phyloP scores from a whole-genome alignment of 495 filamentous ascomycete species.

The Aspergillus steynii region DNA sequence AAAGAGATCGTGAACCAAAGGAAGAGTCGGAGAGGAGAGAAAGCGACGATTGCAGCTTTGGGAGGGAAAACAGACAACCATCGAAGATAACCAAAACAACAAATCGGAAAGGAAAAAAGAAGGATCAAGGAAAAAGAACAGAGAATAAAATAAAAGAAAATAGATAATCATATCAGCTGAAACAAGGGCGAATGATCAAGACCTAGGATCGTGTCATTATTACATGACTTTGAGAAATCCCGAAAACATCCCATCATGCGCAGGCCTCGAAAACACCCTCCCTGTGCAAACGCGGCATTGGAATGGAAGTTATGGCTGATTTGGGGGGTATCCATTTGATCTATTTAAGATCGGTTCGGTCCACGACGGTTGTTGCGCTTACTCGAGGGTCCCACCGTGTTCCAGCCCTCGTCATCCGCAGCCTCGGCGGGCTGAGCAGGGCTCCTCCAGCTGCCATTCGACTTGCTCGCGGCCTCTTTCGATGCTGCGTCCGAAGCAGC shows the following conservation, averaged over 20 bases:
- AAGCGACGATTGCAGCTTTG: constrained; percentile 29
- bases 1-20: constrained; percentile 11
- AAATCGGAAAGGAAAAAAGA: constrained; percentile 13
- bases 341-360: constrained; percentile 50
- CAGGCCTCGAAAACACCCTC: constrained; percentile 12
- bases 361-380: constrained; percentile 54
- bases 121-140: constrained; percentile 10
- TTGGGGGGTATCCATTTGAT: constrained; percentile 43
- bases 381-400: constrained; percentile 63
- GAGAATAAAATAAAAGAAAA: constrained; percentile 16
- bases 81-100: constrained; percentile 30
- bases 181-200: constrained; percentile 1
- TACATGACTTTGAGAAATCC: constrained; percentile 10
- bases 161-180: constrained; percentile 16
- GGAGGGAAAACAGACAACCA: constrained; percentile 25
- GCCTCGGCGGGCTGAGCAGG: constrained; percentile 36
- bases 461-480: constrained; percentile 37
- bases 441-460: constrained; percentile 44
- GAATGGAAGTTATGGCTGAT: constrained; percentile 26
- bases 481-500: constrained; percentile 33
- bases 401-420: constrained; percentile 72
- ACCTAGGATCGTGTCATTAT: not conserved
- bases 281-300: constrained; percentile 16
- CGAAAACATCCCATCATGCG: constrained; percentile 16
- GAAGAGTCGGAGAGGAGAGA: constrained; percentile 14